These are phyloP conservation scores for Trichophyton mentagrophytes DNA, from an alignment of 2,329 filamentous ascomycete species.

Conservation along the genomic window DNA sequence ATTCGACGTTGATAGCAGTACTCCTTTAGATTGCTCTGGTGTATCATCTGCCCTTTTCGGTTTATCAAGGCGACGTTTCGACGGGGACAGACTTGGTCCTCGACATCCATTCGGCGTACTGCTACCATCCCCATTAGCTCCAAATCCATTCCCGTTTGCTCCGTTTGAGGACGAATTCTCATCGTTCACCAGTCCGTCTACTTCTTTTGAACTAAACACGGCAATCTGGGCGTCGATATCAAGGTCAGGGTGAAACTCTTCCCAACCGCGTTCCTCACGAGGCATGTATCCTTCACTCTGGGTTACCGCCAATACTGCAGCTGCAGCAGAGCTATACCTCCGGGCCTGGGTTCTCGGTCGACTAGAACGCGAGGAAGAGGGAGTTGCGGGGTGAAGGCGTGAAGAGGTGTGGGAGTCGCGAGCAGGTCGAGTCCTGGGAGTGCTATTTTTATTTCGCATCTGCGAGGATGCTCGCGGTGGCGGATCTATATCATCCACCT, in stretches of 20 bases:
- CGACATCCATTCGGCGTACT: conserved; percentile 8
- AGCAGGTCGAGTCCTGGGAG: conserved; percentile 22
- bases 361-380: conserved; percentile 24
- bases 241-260: conserved; percentile 91
- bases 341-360: conserved; percentile 34
- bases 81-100: conserved; percentile 20
- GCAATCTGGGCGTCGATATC: conserved; percentile 74
- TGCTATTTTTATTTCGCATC: conserved; percentile 18
- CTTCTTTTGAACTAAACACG: conserved; percentile 68
- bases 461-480: conserved; percentile 27
- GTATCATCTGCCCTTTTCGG: conserved; percentile 47
- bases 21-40: conserved; percentile 15
- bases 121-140: conserved; percentile 19
- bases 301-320: conserved; percentile 75
- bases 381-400: conserved; percentile 18
- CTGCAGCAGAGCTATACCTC: conserved; percentile 68
- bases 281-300: conserved; percentile 96
- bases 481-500: conserved; percentile 53
- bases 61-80: conserved; percentile 50
- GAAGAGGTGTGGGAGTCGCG: conserved; percentile 36
- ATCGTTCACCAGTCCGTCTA: conserved; percentile 56
- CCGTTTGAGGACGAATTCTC: conserved; percentile 13
- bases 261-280: conserved; percentile 89
- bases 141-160: conserved; percentile 16
- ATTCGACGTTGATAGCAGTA: conserved; percentile 34